A percentile compares a stretch with the other conserved stretches of the same genome.
Conservation (phyloP, 176 grass and related monocot genomes). For the Oryza glaberrima region DNA sequence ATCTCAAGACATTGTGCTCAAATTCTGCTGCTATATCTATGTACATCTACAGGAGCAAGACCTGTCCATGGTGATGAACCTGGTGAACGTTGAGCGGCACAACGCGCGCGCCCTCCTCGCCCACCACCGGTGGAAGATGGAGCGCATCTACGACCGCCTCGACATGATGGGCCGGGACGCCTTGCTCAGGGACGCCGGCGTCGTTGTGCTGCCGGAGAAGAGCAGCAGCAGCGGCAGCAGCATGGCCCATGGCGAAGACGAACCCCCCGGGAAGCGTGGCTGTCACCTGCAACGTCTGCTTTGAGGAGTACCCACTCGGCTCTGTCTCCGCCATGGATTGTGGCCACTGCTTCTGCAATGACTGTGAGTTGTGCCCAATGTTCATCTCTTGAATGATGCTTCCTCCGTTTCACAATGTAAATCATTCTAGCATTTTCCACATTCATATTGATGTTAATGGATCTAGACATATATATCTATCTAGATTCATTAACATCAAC, state of each 20-base stretch:
- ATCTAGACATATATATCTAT: too few relatives aligned
- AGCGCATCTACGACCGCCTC: slow-evolving; percentile 18
- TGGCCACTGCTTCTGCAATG: slow-evolving; percentile 67
- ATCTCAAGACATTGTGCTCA: not conserved
- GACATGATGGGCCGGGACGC: slow-evolving; percentile 9
- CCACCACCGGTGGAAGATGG: slow-evolving; percentile 42
- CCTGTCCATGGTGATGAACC: slow-evolving; percentile 31
- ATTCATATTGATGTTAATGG: too few relatives aligned
- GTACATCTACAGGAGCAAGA: slow-evolving; percentile 26
- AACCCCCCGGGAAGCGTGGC: not conserved
- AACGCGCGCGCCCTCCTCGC: slow-evolving; percentile 36
- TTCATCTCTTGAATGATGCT: too few relatives aligned
- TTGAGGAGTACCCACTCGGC: slow-evolving; percentile 33
- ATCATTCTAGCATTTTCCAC: too few relatives aligned
- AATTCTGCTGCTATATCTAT: not conserved
- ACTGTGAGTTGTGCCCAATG: slow-evolving; percentile 42
- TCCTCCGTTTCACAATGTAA: too few relatives aligned
- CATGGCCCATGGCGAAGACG: not conserved
- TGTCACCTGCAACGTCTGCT: slow-evolving; percentile 49
- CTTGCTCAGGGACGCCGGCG: slow-evolving; percentile 50
- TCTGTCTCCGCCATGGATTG: slow-evolving; percentile 59
- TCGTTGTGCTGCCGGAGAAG: slow-evolving; percentile 38
- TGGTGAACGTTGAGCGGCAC: slow-evolving; percentile 27
- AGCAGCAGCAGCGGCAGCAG: not conserved
- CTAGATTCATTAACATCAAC: too few relatives aligned